Evolutionary conservation across 208 protist genomes (phyloP), one percentile per base, ranked within the genome.

Genomic region (Wallacemonas sp.): DNA sequence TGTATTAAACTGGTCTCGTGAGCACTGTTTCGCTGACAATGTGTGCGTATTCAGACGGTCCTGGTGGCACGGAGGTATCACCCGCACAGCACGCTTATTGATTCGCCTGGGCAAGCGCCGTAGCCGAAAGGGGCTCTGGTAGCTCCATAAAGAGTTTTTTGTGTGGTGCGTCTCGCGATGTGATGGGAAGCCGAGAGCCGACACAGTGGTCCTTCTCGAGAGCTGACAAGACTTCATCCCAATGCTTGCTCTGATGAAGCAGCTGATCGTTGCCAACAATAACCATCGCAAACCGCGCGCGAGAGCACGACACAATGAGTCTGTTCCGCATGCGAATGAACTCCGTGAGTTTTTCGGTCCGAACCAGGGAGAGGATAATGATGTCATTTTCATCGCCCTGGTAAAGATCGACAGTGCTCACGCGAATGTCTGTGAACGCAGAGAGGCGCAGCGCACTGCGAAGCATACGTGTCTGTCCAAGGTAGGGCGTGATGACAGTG

Each of bases 311-410:
- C 27, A 99, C 97, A 63, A 98, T 98, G 63, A 98, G 82, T 31
- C 97, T 91, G 58, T 98, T 97, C 14, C 82, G 74, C 51, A 90
- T 94, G 27, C 82, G 77, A 47, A 98, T 80, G 62, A 99, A 99
- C 34, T 98, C 96, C 22, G 97, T 98, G 66, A 95, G 59, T 53
- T 80, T 83, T 67, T 97, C 95, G 33, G 90, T 97, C 2, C 97
- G 89, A 38, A 98, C 96, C 26, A 98, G 64, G 2, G 93, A 98
- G 28, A 98, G 65, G 49, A 99, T 83, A 14, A 99, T 86, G 27
- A 98, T 62, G 53, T 98, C 92, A 49, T 93, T 94, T 78, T 98
- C 97, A 56, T 98, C 92, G 19, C 97, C 97, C 63, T 99, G 97
- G 78, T 90, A 98, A 21, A 96, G 88, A 77, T 98, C 97, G 4